Base-by-base conservation (phyloP, 306 rosid species). In the Cicer pinnatifidum region DNA sequence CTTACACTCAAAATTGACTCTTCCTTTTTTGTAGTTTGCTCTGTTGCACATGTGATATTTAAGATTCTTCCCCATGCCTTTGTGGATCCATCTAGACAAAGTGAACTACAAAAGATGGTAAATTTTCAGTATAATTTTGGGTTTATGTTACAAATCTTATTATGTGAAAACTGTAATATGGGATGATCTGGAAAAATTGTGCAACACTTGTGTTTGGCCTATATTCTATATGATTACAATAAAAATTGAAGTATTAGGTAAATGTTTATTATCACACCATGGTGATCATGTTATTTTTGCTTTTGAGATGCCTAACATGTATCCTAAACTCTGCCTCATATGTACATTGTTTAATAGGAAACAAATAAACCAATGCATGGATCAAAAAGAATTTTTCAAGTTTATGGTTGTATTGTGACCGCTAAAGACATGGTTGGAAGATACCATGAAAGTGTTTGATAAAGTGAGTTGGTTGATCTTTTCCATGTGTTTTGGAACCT, bases 61-160 rank as follows among this genome's bases (percentile, higher is more conserved):
- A 94, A 87, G 82, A 96, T 94, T 81, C 96, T 91, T 71, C 98
- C 98, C 71, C 97, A 94, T 78, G 53, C 92, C 44, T 89, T 87
- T 72, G 20, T 19, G 20, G 20, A 19, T 19, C 20, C 20, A 19
- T 19, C 20, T 19, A 19, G 20, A 19, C 20, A 91, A 78, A 61
- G 72, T 0, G 90, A 84, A 50, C 85, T 91, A 61, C 86, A 75
- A 74, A 80, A 65, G 66, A 67, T 5, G 86, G 98, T 91, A 78
- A 80, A 73, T 75, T 67, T 56, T 69, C n/a, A 4, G 6, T 52
- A 45, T 9, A 48, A 20, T 62, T 3, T 15, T 46, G 7, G 60
- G 19, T 47, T 60, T 23, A 23, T 10, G 10, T 59, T 38, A 59
- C 11, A 37, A 23, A 13, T 28, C n/a, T 56, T 71, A 12, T 43